Conservation (phyloP, 192 early-diverging fungal species). For the Spinellus fusiger region DNA sequence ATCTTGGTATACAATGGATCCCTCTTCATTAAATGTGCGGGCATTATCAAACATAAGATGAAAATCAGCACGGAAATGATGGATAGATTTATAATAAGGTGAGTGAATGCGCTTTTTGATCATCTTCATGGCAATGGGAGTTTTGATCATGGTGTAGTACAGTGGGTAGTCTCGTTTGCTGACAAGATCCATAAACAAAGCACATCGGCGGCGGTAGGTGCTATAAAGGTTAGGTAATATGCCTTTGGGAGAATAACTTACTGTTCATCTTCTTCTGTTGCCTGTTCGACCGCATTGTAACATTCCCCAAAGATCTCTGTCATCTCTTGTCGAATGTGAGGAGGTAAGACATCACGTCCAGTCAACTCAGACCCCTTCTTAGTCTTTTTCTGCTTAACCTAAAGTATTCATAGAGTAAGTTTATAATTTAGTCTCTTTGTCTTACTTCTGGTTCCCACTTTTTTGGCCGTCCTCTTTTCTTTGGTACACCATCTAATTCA, state of each 20-base stretch:
- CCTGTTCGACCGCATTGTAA: constrained; percentile 59
- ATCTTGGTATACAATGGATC: constrained; percentile 82
- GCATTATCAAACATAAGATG: constrained; percentile 92
- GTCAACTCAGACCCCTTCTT: constrained; percentile 14
- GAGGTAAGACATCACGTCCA: constrained; percentile 42
- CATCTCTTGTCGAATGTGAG: constrained; percentile 48
- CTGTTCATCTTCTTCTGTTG: constrained; percentile 42
- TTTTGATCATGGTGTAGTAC: constrained; percentile 84
- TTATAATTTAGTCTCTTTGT: background rate
- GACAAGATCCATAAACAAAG: constrained; percentile 75
- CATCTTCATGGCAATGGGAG: constrained; percentile 85
- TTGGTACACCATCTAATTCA: background rate
- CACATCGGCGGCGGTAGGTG: constrained; percentile 55
- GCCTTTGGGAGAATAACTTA: background rate
- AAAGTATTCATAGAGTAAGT: background rate
- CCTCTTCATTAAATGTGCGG: constrained; percentile 84
- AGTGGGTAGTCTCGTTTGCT: constrained; percentile 71
- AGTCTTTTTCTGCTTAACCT: constrained; percentile 6
- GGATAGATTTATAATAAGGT: constrained; percentile 57
- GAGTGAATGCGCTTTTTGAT: constrained; percentile 74
- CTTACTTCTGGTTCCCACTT: constrained; percentile 6
- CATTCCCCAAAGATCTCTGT: constrained; percentile 48
- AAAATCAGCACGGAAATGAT: constrained; percentile 76
- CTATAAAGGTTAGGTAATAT: constrained; percentile 16
- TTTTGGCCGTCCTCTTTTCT: constrained; percentile 13